phyloP scores from a whole-genome alignment of 805 yeast species.

The Sugiyamaella qingdaonensis region DNA sequence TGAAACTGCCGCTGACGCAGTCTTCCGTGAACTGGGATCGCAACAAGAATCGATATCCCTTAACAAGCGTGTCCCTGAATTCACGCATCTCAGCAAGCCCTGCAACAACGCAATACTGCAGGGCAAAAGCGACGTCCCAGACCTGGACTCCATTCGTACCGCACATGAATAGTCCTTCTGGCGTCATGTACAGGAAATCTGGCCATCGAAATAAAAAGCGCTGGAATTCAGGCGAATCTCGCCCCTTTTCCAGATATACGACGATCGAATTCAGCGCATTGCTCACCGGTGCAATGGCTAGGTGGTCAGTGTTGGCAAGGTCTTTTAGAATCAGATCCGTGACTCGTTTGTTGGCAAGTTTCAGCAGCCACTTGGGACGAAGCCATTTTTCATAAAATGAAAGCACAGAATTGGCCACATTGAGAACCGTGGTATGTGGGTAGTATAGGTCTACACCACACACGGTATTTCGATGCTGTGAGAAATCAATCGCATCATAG shows the following conservation, averaged over 20 bases:
- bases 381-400: conserved; percentile 63
- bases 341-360: conserved; percentile 47
- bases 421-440: conserved; percentile 74
- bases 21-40: conserved; percentile 83
- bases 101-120: conserved; percentile 76
- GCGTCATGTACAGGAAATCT: conserved; percentile 79
- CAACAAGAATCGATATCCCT: conserved; percentile 66
- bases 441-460: conserved; percentile 91
- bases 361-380: conserved; percentile 70
- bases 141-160: conserved; percentile 98
- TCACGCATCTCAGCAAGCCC: conserved; percentile 70
- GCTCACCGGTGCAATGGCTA: conserved; percentile 92
- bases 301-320: conserved; percentile 66
- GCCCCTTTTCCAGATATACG: conserved; percentile 65
- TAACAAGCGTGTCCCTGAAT: conserved; percentile 58
- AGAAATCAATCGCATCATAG: conserved; percentile 64
- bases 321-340: conserved; percentile 71
- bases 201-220: conserved; percentile 55
- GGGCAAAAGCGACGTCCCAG: conserved; percentile 92
- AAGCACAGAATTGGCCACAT: conserved; percentile 57
- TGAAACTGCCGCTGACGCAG: conserved; percentile 67
- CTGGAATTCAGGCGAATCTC: conserved; percentile 55
- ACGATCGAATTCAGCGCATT: conserved; percentile 80
- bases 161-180: conserved; percentile 87
- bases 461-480: conserved; percentile 70